Evolutionary conservation across 495 filamentous ascomycete species (phyloP).

Genomic region (Aspergillus cristatus): DNA sequence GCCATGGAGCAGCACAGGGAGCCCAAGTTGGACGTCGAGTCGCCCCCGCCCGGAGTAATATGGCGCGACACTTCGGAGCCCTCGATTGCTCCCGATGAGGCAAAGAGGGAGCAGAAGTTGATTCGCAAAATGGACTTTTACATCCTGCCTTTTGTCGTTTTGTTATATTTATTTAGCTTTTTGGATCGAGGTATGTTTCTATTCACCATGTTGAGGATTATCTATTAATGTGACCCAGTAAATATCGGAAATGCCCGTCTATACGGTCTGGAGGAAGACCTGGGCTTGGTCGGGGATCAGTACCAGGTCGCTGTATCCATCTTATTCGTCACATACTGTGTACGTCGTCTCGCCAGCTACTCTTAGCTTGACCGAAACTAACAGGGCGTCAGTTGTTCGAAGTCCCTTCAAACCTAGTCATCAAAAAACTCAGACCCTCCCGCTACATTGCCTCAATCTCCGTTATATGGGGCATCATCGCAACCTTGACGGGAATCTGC

Average conservation of each 20-base stretch:
- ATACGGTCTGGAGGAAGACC: slow-evolving; percentile 58
- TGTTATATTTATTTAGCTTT: slow-evolving; percentile 57
- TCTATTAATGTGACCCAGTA: not conserved
- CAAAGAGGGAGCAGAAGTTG: slow-evolving; percentile 32
- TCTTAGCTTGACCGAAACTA: not conserved
- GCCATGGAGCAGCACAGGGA: slow-evolving; percentile 3
- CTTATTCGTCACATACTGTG: slow-evolving; percentile 61
- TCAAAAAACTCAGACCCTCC: slow-evolving; percentile 72
- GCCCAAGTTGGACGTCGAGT: slow-evolving; percentile 10
- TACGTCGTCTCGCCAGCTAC: slow-evolving; percentile 18
- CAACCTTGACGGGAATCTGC: slow-evolving; percentile 57
- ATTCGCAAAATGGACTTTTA: slow-evolving; percentile 48
- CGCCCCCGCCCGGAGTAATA: not conserved
- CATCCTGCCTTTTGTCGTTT: slow-evolving; percentile 52
- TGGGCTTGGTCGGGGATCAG: slow-evolving; percentile 51
- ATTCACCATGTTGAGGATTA: slow-evolving; percentile 11
- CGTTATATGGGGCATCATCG: slow-evolving; percentile 59
- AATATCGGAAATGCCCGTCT: slow-evolving; percentile 73
- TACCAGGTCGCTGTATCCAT: slow-evolving; percentile 64
- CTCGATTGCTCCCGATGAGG: slow-evolving; percentile 10
- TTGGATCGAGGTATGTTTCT: slow-evolving; percentile 47
- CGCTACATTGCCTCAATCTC: slow-evolving; percentile 59
- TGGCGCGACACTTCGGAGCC: slow-evolving; percentile 11
- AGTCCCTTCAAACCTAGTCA: slow-evolving; percentile 56
- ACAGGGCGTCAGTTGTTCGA: slow-evolving; percentile 27